Conservation (phyloP, 2,329 filamentous ascomycete genomes). For the Apiospora sp. region DNA sequence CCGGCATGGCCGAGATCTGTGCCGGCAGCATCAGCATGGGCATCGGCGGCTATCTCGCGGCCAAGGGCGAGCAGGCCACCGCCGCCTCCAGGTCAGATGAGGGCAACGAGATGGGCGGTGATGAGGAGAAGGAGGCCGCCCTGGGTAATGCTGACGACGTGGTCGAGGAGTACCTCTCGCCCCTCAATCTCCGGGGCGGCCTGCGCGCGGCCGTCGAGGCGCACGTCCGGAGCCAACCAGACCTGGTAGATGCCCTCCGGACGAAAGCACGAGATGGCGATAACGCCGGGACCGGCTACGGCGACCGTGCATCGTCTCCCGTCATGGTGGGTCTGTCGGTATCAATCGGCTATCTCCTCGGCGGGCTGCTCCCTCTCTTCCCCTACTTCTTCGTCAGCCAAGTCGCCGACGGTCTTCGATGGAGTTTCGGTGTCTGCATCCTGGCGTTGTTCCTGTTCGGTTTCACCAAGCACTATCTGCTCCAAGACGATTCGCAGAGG, state of each 20-base stretch:
- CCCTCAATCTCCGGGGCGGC: constrained; percentile 36
- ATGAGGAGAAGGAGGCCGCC: constrained; percentile 45
- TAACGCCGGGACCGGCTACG: constrained; percentile 37
- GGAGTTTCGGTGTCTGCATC: constrained; percentile 67
- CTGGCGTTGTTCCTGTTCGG: constrained; percentile 69
- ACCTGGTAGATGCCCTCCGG: constrained; percentile 25
- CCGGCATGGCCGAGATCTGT: constrained; percentile 77
- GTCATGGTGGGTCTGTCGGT: constrained; percentile 70
- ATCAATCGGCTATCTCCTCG: constrained; percentile 73
- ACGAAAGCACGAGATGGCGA: constrained; percentile 46
- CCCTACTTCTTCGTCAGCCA: constrained; percentile 69
- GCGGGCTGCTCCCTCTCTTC: constrained; percentile 73
- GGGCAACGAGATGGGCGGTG: constrained; percentile 20
- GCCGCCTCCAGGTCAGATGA: constrained; percentile 4
- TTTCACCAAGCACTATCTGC: constrained; percentile 66
- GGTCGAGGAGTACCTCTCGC: constrained; percentile 36
- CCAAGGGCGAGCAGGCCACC: constrained; percentile 56
- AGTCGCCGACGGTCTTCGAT: constrained; percentile 60
- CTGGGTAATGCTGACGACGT: constrained; percentile 25
- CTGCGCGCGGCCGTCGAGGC: constrained; percentile 35
- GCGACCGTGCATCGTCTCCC: constrained; percentile 45
- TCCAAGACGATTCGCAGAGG: constrained; percentile 33
- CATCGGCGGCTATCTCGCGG: constrained; percentile 76
- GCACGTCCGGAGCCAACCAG: constrained; percentile 33
- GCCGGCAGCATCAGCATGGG: constrained; percentile 82